Evolutionary conservation across 352 stramenopile genomes (phyloP).

Genomic region (Globisporangium cylindrosporum): DNA sequence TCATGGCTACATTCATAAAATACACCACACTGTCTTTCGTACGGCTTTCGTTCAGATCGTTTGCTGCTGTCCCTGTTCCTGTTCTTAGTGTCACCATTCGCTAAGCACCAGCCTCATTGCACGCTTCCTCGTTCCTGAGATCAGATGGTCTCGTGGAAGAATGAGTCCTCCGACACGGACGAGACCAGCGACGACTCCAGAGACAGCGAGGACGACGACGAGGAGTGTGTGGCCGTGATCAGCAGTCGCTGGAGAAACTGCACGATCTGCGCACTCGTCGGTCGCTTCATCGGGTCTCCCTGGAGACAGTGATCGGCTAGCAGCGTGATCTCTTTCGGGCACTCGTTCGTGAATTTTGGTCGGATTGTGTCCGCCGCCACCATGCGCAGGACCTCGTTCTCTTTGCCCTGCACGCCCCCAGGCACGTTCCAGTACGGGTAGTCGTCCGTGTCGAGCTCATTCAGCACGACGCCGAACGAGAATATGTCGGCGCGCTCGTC

Average conservation of each 20-base stretch:
- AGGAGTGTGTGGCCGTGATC: background rate
- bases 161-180: too few species aligned
- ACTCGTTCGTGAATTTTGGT: background rate
- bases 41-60: too few species aligned
- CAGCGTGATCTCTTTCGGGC: background rate
- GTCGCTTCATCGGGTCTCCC: background rate
- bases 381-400: background rate
- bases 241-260: slow-evolving; percentile 2
- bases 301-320: background rate
- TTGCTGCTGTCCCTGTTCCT: too few species aligned
- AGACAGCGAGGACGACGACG: background rate
- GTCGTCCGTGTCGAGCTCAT: background rate
- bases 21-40: too few species aligned
- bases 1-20: too few species aligned
- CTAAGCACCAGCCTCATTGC: too few species aligned
- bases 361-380: background rate
- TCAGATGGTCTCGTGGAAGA: too few species aligned
- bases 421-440: background rate
- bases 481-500: background rate
- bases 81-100: too few species aligned
- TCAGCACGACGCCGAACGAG: background rate
- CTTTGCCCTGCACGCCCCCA: background rate
- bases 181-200: background rate
- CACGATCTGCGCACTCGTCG: background rate
- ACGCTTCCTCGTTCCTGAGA: too few species aligned